Evolutionary conservation across 441 rosid species (phyloP).

Genomic region (Rhodomyrtus psidioides): DNA sequence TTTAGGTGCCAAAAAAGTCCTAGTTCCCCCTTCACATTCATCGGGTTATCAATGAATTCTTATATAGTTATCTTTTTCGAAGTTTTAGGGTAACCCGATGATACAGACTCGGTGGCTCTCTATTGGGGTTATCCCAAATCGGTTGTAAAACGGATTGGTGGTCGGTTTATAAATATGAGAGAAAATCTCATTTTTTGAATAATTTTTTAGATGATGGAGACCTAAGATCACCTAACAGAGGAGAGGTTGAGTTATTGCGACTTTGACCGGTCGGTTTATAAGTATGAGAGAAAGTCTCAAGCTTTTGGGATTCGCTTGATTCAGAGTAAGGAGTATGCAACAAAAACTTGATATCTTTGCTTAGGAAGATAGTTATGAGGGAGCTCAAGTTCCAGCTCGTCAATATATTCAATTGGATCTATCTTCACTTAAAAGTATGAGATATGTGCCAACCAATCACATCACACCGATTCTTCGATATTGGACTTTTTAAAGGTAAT

Average conservation of each 20-base stretch:
- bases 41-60: background rate
- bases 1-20: background rate
- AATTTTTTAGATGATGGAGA: too few relatives aligned
- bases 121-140: too few relatives aligned
- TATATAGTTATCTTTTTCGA: background rate
- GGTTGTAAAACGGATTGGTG: accelerated
- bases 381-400: background rate
- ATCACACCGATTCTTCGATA: background rate
- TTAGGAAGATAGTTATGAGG: background rate
- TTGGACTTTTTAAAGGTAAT: background rate
- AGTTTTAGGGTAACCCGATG: background rate
- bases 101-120: background rate
- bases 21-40: background rate
- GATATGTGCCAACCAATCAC: background rate
- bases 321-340: too few relatives aligned
- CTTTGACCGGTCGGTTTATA: too few relatives aligned
- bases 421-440: background rate
- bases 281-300: too few relatives aligned
- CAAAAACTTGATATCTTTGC: too few relatives aligned
- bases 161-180: too few relatives aligned
- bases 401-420: background rate
- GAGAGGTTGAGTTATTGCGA: too few relatives aligned
- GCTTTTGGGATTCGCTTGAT: too few relatives aligned
- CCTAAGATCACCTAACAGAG: too few relatives aligned
- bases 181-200: too few relatives aligned